Evolutionary conservation across 495 filamentous ascomycete genomes (phyloP), one percentile per base, ranked within the genome.

Genomic region (Parathielavia hyrcaniae): DNA sequence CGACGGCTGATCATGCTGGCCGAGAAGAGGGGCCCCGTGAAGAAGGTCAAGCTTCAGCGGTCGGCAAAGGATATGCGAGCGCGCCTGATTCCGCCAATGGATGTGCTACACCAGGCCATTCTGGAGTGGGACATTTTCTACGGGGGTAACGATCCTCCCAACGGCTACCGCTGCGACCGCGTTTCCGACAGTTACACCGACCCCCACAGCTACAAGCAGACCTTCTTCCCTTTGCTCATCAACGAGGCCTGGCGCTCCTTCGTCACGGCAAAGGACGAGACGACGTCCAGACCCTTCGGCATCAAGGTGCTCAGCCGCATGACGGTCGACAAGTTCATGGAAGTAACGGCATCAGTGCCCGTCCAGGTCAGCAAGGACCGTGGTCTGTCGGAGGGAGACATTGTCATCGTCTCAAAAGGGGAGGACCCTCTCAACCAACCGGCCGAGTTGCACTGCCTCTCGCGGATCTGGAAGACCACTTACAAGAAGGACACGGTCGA

Each of bases 211-310:
- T 98, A 97, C 66, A 89, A 95, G 71, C 77, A 81, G 50, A 92
- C 89, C 0, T 98, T 97, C 75, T 83, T 91, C 56, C 95, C 93
- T 12, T 77, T 98, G 39, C 79, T 98, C 35, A 83, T 95, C 47
- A 84, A 96, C 48, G 93, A 98, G 71, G 92, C 91, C 49, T 98
- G 93, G 93, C 88, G 95, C 69, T 86, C 89, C 1, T 93, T 98
- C 64, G 83, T 95, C 35, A 89, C 89, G 47, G 83, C 87, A 4
- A 90, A 89, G 65, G 91, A 98, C 64, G 95, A 98, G 71, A 81
- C 82, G 14, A 84, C 76, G 23, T 85, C 84, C 65, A 89, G 85
- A 57, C 77, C 86, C 0, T 88, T 93, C 59, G 89, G 90, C 51
- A 81, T 97, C 65, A 95, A 90, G 55, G 75, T 97, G 12, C 80